Percentiles rank a stretch among this genome's conserved stretches.
Conservation (phyloP, 2,329 filamentous ascomycete species). For the Aspergillus intermedius region DNA sequence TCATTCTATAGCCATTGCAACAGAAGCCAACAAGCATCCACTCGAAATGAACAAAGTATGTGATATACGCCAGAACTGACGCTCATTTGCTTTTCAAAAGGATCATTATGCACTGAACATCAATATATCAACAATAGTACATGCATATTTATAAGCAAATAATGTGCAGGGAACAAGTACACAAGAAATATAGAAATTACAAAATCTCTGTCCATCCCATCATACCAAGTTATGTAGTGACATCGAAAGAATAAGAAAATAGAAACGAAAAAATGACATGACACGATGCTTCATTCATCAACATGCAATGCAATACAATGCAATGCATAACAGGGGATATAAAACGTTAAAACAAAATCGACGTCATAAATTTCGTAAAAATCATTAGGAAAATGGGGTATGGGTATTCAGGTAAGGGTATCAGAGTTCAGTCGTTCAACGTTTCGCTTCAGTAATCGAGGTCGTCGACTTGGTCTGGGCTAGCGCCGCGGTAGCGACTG, state of each 20-base stretch:
- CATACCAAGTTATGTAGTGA: background rate
- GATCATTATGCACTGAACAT: too few relatives aligned
- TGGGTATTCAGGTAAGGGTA: slow-evolving; percentile 2
- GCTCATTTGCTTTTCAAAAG: too few relatives aligned
- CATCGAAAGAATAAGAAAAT: slow-evolving; percentile 3
- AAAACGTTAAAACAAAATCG: too few relatives aligned
- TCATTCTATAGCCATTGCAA: too few relatives aligned
- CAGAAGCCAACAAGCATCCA: too few relatives aligned
- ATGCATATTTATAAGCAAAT: background rate
- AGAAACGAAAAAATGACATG: slow-evolving; percentile 2
- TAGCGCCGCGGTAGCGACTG: slow-evolving; percentile 34
- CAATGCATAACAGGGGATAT: too few relatives aligned
- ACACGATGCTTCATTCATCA: slow-evolving; percentile 5
- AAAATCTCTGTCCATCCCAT: slow-evolving; percentile 8
- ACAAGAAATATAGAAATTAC: slow-evolving; percentile 13
- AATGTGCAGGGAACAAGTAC: slow-evolving; percentile 41
- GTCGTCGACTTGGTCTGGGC: slow-evolving; percentile 37
- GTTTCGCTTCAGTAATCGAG: slow-evolving; percentile 24
- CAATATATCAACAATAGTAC: too few relatives aligned
- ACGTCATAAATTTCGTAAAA: background rate
- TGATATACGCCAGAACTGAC: too few relatives aligned
- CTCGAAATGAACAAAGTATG: too few relatives aligned
- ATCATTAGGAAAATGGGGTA: background rate
- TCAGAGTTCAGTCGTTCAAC: slow-evolving; percentile 10
- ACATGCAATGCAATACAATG: slow-evolving; percentile 7